Conservation (phyloP, 208 protist species). For the Endotrypanum monterogeii region DNA sequence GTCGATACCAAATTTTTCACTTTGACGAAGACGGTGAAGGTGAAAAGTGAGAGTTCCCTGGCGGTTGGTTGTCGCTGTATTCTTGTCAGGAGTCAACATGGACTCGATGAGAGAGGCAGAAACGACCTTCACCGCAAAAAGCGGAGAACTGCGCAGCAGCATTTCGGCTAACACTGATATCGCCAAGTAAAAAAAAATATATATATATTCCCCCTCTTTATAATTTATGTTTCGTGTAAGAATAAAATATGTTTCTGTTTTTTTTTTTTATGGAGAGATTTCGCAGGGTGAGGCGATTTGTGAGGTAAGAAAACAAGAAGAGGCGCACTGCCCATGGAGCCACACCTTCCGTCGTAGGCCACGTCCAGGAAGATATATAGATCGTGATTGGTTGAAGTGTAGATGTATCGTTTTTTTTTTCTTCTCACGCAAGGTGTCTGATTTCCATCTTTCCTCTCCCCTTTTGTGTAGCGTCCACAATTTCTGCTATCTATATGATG, state of each 20-base stretch:
- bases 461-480: too few species aligned
- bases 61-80: not conserved
- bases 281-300: not conserved
- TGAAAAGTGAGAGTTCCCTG: constrained; percentile 15
- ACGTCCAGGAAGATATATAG: too few species aligned
- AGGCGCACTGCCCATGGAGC: not conserved
- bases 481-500: too few species aligned
- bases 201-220: not conserved
- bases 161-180: not conserved
- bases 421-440: too few species aligned
- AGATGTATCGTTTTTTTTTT: too few species aligned
- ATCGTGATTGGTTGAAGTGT: too few species aligned
- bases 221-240: not conserved
- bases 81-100: not conserved
- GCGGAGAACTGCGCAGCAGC: constrained; percentile 9
- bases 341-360: not conserved
- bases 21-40: constrained; percentile 13
- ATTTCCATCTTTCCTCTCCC: too few species aligned
- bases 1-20: constrained; percentile 12
- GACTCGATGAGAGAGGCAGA: constrained; percentile 17
- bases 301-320: not conserved
- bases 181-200: too few species aligned
- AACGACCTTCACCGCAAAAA: constrained; percentile 14
- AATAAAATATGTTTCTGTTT: too few species aligned
- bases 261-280: not conserved